Evolutionary conservation across 352 stramenopile genomes (phyloP).

Genomic region (Globisporangium canariense): DNA sequence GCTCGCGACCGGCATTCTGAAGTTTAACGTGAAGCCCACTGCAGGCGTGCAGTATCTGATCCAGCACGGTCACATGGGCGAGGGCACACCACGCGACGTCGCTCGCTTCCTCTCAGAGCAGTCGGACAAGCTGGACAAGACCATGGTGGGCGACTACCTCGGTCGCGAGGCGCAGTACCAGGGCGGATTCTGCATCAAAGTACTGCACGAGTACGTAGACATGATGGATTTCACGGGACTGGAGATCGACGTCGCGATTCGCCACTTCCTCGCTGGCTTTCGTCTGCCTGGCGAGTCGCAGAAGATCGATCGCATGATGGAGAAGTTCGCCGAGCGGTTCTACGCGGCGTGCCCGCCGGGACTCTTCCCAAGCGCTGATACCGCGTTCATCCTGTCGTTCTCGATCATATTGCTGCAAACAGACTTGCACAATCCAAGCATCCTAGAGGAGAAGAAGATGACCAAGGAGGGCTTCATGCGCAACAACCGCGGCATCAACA

Average conservation of each 20-base stretch:
- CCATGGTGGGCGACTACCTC: conserved; percentile 96
- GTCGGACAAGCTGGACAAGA: conserved; percentile 95
- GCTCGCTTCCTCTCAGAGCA: conserved; percentile 94
- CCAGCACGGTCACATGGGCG: conserved; percentile 89
- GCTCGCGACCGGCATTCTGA: conserved; percentile 94
- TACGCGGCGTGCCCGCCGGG: conserved; percentile 66
- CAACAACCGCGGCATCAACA: conserved; percentile 97
- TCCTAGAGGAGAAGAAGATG: conserved; percentile 97
- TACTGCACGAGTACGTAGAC: conserved; percentile 97
- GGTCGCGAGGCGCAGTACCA: conserved; percentile 96
- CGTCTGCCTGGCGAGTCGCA: conserved; percentile 98
- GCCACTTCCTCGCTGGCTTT: conserved; percentile 97
- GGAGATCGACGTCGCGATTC: conserved; percentile 97
- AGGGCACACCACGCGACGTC: conserved; percentile 90
- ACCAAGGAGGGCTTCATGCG: conserved; percentile 95
- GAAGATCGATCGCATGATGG: conserved; percentile 99
- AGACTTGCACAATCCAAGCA: conserved; percentile 99
- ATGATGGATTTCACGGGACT: conserved; percentile 93
- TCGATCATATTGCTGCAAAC: conserved; percentile 87
- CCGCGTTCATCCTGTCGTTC: conserved; percentile 98
- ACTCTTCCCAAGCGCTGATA: conserved; percentile 95
- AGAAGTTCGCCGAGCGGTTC: conserved; percentile 97
- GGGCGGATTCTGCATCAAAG: conserved; percentile 88
- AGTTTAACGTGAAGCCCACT: conserved; percentile 97
- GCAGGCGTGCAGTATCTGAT: conserved; percentile 90